A percentile compares a stretch with the other conserved stretches of the same genome.
These are phyloP conservation scores for Eruca vesicaria DNA, from an alignment of 441 rosid species.

Conservation along the genomic window DNA sequence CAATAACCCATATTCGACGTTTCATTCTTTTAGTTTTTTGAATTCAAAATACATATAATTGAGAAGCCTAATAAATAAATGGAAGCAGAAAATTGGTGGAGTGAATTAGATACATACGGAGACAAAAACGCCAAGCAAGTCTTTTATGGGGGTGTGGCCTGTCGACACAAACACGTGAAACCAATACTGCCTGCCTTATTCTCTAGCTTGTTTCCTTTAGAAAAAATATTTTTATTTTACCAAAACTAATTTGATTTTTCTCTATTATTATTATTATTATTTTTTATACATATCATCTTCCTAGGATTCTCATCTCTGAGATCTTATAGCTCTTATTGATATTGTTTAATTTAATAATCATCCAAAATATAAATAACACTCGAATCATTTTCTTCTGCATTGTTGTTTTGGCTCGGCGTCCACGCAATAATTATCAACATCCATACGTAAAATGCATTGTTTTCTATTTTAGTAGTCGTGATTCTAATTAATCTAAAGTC, in stretches of 20 bases:
- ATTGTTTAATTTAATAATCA: slow-evolving; percentile 14
- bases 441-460: not conserved
- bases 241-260: not conserved
- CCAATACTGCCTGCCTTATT: slow-evolving; percentile 31
- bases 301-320: slow-evolving; percentile 23
- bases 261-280: no score
- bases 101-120: not conserved
- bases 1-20: not conserved
- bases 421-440: slow-evolving; percentile 20
- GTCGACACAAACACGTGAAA: slow-evolving; percentile 37
- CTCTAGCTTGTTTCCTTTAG: slow-evolving; percentile 7
- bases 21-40: not conserved
- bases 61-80: not conserved
- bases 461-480: not conserved
- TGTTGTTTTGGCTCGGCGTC: slow-evolving; percentile 20
- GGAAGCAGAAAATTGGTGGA: not conserved
- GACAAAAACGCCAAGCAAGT: slow-evolving; percentile 27
- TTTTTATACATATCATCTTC: not conserved
- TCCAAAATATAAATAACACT: slow-evolving; percentile 18
- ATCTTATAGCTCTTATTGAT: not conserved
- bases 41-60: not conserved
- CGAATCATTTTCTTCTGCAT: slow-evolving; percentile 21
- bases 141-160: slow-evolving; percentile 26
- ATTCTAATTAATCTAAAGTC: not conserved
- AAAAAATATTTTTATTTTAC: not conserved